Percentiles rank a stretch among this genome's conserved stretches.
Evolutionary conservation across 495 filamentous ascomycete species (phyloP).

Genomic region (Aspergillus leporis): DNA sequence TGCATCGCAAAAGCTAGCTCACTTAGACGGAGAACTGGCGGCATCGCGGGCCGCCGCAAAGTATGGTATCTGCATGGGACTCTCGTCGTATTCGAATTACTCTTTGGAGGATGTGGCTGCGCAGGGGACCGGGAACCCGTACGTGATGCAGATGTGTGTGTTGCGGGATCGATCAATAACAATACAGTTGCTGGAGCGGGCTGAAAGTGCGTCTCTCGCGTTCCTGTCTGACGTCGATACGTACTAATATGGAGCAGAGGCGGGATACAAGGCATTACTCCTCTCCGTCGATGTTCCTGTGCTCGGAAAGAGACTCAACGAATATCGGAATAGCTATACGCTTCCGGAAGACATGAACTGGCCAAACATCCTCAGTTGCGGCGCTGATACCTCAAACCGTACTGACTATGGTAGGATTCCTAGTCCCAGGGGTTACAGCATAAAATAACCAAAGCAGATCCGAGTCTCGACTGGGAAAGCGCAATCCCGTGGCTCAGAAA

Average conservation of each 20-base stretch:
- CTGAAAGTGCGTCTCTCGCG: constrained; percentile 56
- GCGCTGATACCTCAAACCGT: constrained; percentile 27
- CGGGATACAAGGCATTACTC: constrained; percentile 89
- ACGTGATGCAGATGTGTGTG: constrained; percentile 81
- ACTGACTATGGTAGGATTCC: constrained; percentile 39
- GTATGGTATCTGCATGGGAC: constrained; percentile 62
- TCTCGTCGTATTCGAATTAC: constrained; percentile 55
- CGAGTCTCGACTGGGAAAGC: constrained; percentile 72
- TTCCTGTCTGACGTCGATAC: constrained; percentile 17
- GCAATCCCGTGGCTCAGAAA: constrained; percentile 85
- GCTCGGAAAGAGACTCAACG: constrained; percentile 58
- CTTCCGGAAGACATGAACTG: constrained; percentile 37
- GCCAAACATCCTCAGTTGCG: constrained; percentile 36
- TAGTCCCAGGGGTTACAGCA: constrained; percentile 8
- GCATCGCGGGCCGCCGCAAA: constrained; percentile 76
- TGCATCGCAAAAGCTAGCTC: constrained; percentile 81
- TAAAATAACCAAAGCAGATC: constrained; percentile 58
- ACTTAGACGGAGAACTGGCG: constrained; percentile 80
- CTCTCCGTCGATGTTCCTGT: constrained; percentile 96
- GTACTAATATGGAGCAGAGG: no score
- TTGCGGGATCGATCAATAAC: constrained; percentile 88
- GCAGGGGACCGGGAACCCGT: constrained; percentile 41
- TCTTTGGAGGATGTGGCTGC: constrained; percentile 52
- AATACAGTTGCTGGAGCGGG: constrained; percentile 79
- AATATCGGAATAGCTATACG: constrained; percentile 46